Conservation (phyloP, 495 filamentous ascomycete species). For the Talaromyces nanjingensis region DNA sequence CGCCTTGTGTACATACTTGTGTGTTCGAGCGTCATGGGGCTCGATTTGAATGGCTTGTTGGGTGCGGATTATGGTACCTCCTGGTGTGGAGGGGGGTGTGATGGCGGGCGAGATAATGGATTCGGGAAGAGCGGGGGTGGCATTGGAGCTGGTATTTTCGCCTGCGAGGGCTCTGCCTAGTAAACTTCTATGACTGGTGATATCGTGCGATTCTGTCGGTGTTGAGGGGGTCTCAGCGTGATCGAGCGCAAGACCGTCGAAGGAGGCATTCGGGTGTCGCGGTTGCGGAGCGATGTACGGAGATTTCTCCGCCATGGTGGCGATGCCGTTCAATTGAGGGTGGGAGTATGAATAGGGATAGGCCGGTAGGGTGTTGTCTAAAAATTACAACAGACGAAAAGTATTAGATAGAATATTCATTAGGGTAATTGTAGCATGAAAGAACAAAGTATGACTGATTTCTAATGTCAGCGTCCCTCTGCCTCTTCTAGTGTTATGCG, state of each 20-base stretch:
- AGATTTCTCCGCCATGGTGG: conserved; percentile 10
- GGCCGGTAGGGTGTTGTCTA: neutral
- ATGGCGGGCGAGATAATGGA: conserved; percentile 67
- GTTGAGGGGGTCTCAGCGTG: neutral
- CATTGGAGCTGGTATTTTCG: conserved; percentile 6
- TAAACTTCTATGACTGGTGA: neutral
- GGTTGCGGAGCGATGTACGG: conserved; percentile 10
- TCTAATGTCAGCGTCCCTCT: neutral
- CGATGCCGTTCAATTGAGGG: neutral
- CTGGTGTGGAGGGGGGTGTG: conserved; percentile 69
- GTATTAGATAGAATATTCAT: conserved; percentile 6
- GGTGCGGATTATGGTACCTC: conserved; percentile 51
- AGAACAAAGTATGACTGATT: neutral
- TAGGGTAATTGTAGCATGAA: neutral
- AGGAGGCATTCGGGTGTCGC: conserved; percentile 1
- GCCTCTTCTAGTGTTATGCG: neutral
- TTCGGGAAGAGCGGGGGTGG: conserved; percentile 38
- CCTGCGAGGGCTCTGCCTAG: conserved; percentile 3
- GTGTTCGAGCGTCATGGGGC: conserved; percentile 6
- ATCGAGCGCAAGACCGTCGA: conserved; percentile 6
- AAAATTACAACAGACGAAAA: no score
- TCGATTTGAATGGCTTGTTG: conserved; percentile 28
- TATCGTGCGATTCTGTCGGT: conserved; percentile 2
- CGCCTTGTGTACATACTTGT: conserved; percentile 44
- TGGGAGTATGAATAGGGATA: neutral